Percentiles rank a stretch among this genome's conserved stretches.
phyloP scores from a whole-genome alignment of 768 basidiomycete species.

The Pisolithus albus region DNA sequence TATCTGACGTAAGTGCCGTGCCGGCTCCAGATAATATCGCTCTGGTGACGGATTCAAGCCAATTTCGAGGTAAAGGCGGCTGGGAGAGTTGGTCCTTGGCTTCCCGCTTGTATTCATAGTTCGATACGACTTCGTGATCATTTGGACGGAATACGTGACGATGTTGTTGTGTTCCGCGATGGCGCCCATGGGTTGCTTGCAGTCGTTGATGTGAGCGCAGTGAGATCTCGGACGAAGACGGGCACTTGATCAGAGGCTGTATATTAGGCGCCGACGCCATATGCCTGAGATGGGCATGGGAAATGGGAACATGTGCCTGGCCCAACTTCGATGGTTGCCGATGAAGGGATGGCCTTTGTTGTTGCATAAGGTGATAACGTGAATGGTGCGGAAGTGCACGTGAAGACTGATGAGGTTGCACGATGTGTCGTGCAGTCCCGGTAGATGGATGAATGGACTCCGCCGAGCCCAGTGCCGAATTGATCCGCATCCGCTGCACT shows the following conservation, averaged over 20 bases:
- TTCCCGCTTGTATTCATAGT: slow-evolving; percentile 20
- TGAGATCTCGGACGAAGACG: slow-evolving; percentile 25
- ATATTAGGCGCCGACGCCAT: slow-evolving; percentile 58
- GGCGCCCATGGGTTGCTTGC: slow-evolving; percentile 3
- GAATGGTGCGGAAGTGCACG: slow-evolving; percentile 17
- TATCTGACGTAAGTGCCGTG: slow-evolving; percentile 32
- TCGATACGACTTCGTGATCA: slow-evolving; percentile 21
- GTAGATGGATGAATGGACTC: slow-evolving; percentile 1
- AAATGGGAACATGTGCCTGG: slow-evolving; percentile 34
- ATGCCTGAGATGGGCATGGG: slow-evolving; percentile 65
- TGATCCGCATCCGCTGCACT: slow-evolving; percentile 5
- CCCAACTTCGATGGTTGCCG: slow-evolving; percentile 21
- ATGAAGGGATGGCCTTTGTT: slow-evolving; percentile 17
- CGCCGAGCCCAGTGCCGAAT: slow-evolving; percentile 8
- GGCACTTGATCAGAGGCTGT: slow-evolving; percentile 27
- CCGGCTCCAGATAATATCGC: slow-evolving; percentile 52
- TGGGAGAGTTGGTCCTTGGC: slow-evolving; percentile 21
- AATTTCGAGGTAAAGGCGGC: slow-evolving; percentile 61
- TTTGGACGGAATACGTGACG: slow-evolving; percentile 28
- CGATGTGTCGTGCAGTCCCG: slow-evolving; percentile 5
- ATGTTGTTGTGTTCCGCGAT: slow-evolving; percentile 24
- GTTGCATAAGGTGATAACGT: slow-evolving; percentile 12
- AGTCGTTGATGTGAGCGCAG: slow-evolving; percentile 32
- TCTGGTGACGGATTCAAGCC: slow-evolving; percentile 65
- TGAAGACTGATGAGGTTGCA: slow-evolving; percentile 19